These are phyloP conservation scores for Fusarium sp. DNA, from an alignment of 2,329 filamentous ascomycete species.

Conservation along the genomic window DNA sequence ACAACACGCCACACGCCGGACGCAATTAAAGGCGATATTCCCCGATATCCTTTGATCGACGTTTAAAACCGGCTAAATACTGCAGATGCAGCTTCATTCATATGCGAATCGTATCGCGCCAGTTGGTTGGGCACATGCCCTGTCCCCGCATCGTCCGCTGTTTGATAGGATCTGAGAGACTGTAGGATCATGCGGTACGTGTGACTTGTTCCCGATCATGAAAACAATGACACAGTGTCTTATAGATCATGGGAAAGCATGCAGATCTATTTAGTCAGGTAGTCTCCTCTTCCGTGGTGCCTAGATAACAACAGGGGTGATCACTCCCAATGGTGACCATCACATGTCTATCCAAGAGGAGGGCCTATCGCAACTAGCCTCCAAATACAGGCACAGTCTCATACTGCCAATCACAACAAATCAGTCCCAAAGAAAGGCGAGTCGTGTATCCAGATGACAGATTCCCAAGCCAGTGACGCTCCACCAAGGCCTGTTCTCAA, in stretches of 20 bases:
- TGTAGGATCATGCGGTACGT: background rate
- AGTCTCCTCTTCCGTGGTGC: background rate
- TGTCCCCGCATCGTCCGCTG: background rate
- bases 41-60: background rate
- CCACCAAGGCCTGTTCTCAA: too few relatives aligned
- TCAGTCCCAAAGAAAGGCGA: background rate
- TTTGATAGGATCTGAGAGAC: background rate
- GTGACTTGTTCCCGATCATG: background rate
- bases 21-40: background rate
- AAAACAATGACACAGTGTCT: background rate
- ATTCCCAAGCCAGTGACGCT: background rate
- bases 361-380: background rate
- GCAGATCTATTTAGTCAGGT: background rate
- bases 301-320: background rate
- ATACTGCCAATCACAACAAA: background rate
- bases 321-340: background rate
- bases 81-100: background rate
- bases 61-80: background rate
- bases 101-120: background rate
- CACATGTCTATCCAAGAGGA: background rate
- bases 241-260: background rate
- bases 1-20: background rate
- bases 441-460: background rate
- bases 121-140: background rate
- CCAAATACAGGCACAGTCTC: background rate